These are phyloP conservation scores for Ensete ventricosum DNA, from an alignment of 176 grass and related monocot species.

Conservation along the genomic window DNA sequence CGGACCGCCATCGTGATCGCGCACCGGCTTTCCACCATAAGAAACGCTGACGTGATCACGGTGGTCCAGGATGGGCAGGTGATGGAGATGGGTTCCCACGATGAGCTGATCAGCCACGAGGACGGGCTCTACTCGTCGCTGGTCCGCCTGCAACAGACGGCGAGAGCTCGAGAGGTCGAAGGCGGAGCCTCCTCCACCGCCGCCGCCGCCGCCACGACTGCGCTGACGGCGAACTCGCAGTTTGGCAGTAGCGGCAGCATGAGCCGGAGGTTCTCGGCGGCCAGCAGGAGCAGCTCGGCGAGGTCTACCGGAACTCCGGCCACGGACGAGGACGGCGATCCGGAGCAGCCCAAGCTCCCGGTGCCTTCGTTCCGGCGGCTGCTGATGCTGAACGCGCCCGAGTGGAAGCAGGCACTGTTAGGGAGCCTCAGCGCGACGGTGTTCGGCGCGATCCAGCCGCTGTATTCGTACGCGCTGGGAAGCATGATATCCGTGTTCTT, in stretches of 20 bases:
- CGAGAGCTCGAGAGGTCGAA: slow-evolving; percentile 29
- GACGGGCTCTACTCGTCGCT: slow-evolving; percentile 75
- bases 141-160: slow-evolving; percentile 70
- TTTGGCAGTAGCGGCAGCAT: slow-evolving; percentile 60
- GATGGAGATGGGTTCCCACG: slow-evolving; percentile 78
- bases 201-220: too few species aligned
- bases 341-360: slow-evolving; percentile 25
- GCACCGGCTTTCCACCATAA: slow-evolving; percentile 80
- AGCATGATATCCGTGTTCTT: slow-evolving; percentile 93
- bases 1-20: slow-evolving; percentile 81
- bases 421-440: slow-evolving; percentile 65
- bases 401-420: slow-evolving; percentile 72
- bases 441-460: slow-evolving; percentile 80
- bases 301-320: slow-evolving; percentile 43
- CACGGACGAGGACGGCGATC: slow-evolving; percentile 19
- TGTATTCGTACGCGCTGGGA: slow-evolving; percentile 73
- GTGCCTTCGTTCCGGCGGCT: slow-evolving; percentile 78
- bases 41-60: slow-evolving; percentile 75
- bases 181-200: slow-evolving; percentile 20
- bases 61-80: slow-evolving; percentile 79
- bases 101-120: slow-evolving; percentile 61
- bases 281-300: slow-evolving; percentile 69
- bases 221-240: slow-evolving; percentile 24
- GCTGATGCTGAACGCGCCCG: slow-evolving; percentile 78
- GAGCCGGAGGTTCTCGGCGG: slow-evolving; percentile 66